Evolutionary conservation across 495 filamentous ascomycete genomes (phyloP), one percentile per base, ranked within the genome.

Genomic region (Trichoderma parareesei): DNA sequence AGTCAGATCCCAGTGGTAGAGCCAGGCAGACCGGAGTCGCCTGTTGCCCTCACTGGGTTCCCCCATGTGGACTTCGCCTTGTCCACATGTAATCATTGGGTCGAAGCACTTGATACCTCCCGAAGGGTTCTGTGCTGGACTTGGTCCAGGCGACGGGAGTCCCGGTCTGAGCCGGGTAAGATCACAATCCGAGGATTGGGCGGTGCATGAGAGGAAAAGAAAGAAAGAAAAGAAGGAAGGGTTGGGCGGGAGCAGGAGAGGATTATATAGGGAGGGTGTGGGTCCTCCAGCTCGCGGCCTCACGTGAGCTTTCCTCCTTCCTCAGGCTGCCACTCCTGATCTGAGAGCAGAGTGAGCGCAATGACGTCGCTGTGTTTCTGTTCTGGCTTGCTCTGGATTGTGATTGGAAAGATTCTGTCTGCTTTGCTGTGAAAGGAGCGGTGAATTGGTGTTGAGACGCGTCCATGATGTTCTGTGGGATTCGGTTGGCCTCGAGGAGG

Each of bases 301-400:
- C 53, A 57, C 53, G 53, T 57, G 53, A 57, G 53, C 27, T 10
- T 27, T 27, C 27, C 27, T 27, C 27, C 27, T 27, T 27, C 53
- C 53, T 57, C 53, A 57, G 53, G 53, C 53, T 37, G 53, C 53
- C 13, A 35, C 53, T 35, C 5, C 53, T 38, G 53, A 9, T 57
- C 53, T 57, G 53, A 27, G 27, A 37, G 37, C 53, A 6, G 16
- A 37, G 33, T 37, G 20, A 33, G 27, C 1, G 20, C 4, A 33
- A 16, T 57, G 53, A 57, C 53, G 53, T 57, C 53, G 53, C 6
- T 18, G 18, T 20, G 16, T n/a, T 49, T 49, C n/a, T 8, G 16
- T 49, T 6, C 20, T 49, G 5, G 2, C 5, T 20, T 18, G 18
- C 5, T 5, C n/a, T 20, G 1, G 9, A 7, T 49, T 20, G 37